Percentiles rank a stretch among this genome's conserved stretches.
Conservation (phyloP, 208 protist genomes). For the Naegleria fowleri region DNA sequence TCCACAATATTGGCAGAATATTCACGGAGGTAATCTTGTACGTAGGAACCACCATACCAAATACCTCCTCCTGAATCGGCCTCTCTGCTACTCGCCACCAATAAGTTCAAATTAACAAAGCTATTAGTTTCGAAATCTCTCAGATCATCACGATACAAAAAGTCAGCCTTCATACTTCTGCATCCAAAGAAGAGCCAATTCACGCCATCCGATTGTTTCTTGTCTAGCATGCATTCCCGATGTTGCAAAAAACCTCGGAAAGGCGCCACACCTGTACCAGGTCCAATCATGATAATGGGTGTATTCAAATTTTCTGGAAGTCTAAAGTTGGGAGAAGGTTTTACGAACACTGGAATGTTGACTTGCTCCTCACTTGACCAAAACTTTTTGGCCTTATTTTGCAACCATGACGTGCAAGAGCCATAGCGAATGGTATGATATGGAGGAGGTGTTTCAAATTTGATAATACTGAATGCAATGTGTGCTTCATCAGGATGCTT, state of each 20-base stretch:
- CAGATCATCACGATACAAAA: slow-evolving; percentile 71
- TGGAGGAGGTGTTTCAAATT: slow-evolving; percentile 40
- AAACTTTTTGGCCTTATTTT: background rate
- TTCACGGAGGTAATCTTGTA: slow-evolving; percentile 72
- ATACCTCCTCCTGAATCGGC: slow-evolving; percentile 39
- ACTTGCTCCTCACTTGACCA: background rate
- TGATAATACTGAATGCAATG: slow-evolving; percentile 68
- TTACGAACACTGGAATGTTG: background rate
- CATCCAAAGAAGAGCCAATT: slow-evolving; percentile 22
- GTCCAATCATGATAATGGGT: slow-evolving; percentile 80
- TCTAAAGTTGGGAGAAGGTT: slow-evolving; percentile 53
- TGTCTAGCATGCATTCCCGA: slow-evolving; percentile 53
- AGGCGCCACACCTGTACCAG: slow-evolving; percentile 77
- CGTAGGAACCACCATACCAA: slow-evolving; percentile 66
- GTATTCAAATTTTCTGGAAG: slow-evolving; percentile 60
- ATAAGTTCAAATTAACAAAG: slow-evolving; percentile 45
- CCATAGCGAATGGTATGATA: background rate
- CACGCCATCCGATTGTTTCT: background rate
- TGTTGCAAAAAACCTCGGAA: slow-evolving; percentile 68
- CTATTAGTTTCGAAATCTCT: slow-evolving; percentile 56
- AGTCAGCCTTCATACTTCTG: slow-evolving; percentile 56
- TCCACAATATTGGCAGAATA: slow-evolving; percentile 59
- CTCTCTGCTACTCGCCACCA: background rate
- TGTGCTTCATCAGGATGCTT: slow-evolving; percentile 52
- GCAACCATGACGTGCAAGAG: background rate